Evolutionary conservation across 495 filamentous ascomycete genomes (phyloP).

Genomic region (Stereocaulon alpinum): DNA sequence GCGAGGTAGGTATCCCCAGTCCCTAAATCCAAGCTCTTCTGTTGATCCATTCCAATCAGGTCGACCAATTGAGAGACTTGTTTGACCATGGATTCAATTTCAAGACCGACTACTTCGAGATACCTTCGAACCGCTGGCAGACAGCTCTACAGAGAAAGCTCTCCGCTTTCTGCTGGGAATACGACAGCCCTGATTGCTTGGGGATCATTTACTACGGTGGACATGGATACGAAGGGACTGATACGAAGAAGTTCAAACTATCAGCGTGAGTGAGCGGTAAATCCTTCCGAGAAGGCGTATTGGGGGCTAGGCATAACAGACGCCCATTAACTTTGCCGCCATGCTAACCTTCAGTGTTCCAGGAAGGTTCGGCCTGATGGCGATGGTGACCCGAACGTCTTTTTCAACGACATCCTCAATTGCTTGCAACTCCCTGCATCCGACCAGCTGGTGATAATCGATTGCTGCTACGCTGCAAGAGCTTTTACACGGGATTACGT

Average conservation of each 20-base stretch:
- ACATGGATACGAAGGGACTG: conserved; percentile 19
- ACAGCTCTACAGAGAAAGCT: conserved; percentile 18
- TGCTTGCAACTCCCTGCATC: conserved; percentile 21
- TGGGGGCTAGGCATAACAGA: too few species aligned
- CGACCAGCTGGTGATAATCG: conserved; percentile 23
- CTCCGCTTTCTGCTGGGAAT: conserved; percentile 19
- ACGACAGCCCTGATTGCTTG: conserved; percentile 20
- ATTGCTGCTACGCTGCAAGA: conserved; percentile 22
- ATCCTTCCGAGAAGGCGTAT: background rate
- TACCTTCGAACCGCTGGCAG: conserved; percentile 19
- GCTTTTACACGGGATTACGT: conserved; percentile 15
- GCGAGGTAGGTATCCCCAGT: conserved; percentile 9
- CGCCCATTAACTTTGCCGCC: background rate
- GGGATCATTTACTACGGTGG: conserved; percentile 25
- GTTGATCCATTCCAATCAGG: conserved; percentile 8
- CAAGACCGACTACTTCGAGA: conserved; percentile 19
- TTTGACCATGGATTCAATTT: conserved; percentile 21
- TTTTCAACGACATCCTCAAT: conserved; percentile 21
- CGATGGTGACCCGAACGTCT: conserved; percentile 19
- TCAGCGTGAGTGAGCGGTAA: conserved; percentile 17
- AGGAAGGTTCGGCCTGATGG: conserved; percentile 16
- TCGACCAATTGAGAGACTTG: conserved; percentile 15
- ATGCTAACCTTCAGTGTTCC: conserved; percentile 1
- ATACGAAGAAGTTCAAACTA: conserved; percentile 20
- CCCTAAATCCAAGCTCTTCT: background rate